Conservation (phyloP, 768 basidiomycete species). For the Hericium rajendrae region DNA sequence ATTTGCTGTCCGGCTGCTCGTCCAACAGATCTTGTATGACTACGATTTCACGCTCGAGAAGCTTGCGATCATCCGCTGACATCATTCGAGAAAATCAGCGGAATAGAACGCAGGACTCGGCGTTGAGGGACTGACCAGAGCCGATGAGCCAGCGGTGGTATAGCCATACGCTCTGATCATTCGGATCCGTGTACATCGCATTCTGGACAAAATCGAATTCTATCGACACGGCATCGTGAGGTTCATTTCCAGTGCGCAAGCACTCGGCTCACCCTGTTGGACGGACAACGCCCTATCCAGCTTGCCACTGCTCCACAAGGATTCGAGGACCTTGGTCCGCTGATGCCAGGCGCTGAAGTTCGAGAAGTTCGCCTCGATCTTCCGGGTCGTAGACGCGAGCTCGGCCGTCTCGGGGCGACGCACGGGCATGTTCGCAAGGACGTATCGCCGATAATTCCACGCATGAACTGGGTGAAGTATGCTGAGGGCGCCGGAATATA, state of each 20-base stretch:
- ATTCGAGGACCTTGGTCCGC: slow-evolving; percentile 68
- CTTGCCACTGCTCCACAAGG: slow-evolving; percentile 53
- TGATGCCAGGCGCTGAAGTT: slow-evolving; percentile 99
- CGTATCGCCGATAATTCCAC: slow-evolving; percentile 89
- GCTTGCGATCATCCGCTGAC: slow-evolving; percentile 45
- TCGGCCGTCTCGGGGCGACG: slow-evolving; percentile 54
- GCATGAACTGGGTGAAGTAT: too few relatives aligned
- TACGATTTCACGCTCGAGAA: slow-evolving; percentile 66
- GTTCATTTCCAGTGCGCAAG: background rate
- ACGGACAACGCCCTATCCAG: slow-evolving; percentile 44
- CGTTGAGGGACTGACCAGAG: slow-evolving; percentile 38
- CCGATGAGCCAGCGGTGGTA: slow-evolving; percentile 98
- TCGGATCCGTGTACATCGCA: slow-evolving; percentile 94
- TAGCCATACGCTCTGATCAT: slow-evolving; percentile 95
- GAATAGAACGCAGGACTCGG: background rate
- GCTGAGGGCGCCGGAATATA: too few relatives aligned
- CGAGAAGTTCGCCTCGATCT: slow-evolving; percentile 91
- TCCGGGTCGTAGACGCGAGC: slow-evolving; percentile 74
- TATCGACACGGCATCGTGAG: slow-evolving; percentile 21
- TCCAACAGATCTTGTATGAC: slow-evolving; percentile 77
- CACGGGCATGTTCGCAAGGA: slow-evolving; percentile 61
- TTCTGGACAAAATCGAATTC: slow-evolving; percentile 90
- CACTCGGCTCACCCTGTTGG: slow-evolving; percentile 49
- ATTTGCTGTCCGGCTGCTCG: slow-evolving; percentile 90
- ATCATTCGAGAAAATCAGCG: background rate